Base-by-base conservation (phyloP, 108 stramenopile species). In the Fistulifera solaris region DNA sequence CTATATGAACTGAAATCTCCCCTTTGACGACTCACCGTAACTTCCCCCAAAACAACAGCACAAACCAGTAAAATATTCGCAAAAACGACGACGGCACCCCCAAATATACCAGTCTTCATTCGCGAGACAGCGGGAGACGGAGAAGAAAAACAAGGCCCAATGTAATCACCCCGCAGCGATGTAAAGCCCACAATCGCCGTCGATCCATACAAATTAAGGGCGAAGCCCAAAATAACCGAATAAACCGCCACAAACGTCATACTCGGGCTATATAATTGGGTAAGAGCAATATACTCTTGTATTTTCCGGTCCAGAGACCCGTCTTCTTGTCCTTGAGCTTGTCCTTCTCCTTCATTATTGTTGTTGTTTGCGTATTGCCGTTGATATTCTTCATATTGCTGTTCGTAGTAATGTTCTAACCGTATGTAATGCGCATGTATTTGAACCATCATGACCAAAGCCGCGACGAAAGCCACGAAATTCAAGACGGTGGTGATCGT, bases 31-130 rank as follows among this genome's bases (percentile, higher is more conserved):
- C 82, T 67, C 62, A 89, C 87, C 55, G 75, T 61, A 46, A 90
- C 69, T 72, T 91, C 89, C 50, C 89, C 89, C 50, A 91, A 72
- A 48, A 91, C 67, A 1, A 91, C 85, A 15, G 89, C 85, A 60
- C 78, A 80, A 16, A 91, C 52, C 19, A 91, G 47, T 27, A 80
- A 53, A 47, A 91, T 48, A 62, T 91, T 91, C 21, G 85, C 78
- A 76, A 91, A 91, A 1, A 91, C 40, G 0, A 91, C 75, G 38
- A 87, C 51, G 18, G 76, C 81, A 0, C 89, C 89, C 0, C 85
- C 73, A 71, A 91, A 87, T 27, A 87, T 74, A 38, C 89, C 89
- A 0, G 80, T 50, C 16, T 40, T 61, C 19, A 45, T 17, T 21
- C 21, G 4, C 19, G 19, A 19, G 8, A 35, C 31, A 21, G 44